Percentiles rank a stretch among this genome's conserved stretches.
Conservation (phyloP, 164 flowering plant species). For the Chloranthus sessilifolius region DNA sequence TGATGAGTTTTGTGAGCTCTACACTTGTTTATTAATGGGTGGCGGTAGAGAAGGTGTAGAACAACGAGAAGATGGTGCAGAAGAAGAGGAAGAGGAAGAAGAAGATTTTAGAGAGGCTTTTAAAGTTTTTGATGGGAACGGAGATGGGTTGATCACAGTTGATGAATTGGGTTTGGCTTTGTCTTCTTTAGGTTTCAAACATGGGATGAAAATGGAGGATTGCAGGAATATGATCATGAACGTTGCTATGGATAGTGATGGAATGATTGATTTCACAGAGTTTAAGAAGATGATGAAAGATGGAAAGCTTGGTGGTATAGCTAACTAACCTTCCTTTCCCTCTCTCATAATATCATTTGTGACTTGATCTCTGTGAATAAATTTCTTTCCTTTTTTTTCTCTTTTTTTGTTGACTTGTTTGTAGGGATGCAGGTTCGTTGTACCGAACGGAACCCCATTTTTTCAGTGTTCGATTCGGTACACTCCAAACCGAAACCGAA, state of each 20-base stretch:
- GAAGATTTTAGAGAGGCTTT: conserved; percentile 67
- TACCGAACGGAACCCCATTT: no score
- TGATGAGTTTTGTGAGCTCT: conserved; percentile 56
- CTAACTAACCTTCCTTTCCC: conserved; percentile 1
- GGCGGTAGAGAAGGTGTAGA: no score
- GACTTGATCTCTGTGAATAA: background rate
- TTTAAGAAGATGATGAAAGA: conserved; percentile 78
- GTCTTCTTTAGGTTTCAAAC: conserved; percentile 53
- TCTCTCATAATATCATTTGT: background rate
- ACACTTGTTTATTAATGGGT: conserved; percentile 18
- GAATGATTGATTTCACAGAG: conserved; percentile 76
- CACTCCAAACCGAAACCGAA: no score
- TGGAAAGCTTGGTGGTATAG: conserved; percentile 10
- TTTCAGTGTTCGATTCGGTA: no score
- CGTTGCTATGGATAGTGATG: conserved; percentile 86
- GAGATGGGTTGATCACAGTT: conserved; percentile 69
- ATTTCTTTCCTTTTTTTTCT: background rate
- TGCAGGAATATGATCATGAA: conserved; percentile 75
- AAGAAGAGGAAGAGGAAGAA: conserved; percentile 19
- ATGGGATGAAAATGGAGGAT: conserved; percentile 56
- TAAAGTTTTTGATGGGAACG: conserved; percentile 70
- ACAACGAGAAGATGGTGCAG: background rate
- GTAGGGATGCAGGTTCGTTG: no score
- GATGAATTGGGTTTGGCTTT: conserved; percentile 61
- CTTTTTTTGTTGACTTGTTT: no score